phyloP scores from a whole-genome alignment of 2,329 filamentous ascomycete species.

The Tolypocladium sp. region DNA sequence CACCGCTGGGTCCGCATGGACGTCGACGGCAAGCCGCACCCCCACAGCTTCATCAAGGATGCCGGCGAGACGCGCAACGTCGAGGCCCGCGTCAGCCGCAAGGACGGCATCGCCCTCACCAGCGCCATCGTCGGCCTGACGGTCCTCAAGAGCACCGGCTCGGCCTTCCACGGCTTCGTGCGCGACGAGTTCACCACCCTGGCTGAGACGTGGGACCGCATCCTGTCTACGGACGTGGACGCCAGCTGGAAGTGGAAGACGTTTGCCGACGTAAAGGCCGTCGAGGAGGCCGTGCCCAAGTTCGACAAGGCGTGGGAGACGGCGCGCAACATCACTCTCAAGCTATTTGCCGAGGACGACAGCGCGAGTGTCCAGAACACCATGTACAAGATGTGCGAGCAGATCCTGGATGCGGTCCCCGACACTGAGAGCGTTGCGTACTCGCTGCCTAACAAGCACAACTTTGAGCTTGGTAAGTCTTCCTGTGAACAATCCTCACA shows the following conservation, averaged over 20 bases:
- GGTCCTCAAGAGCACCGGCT: constrained; percentile 93
- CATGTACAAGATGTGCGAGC: constrained; percentile 97
- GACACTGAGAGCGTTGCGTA: constrained; percentile 69
- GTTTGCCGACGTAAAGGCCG: constrained; percentile 57
- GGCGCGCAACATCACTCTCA: constrained; percentile 79
- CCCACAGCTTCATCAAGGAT: constrained; percentile 90
- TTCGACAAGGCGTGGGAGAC: constrained; percentile 75
- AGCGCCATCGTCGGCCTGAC: constrained; percentile 74
- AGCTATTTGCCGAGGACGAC: constrained; percentile 81
- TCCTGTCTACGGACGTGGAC: constrained; percentile 89
- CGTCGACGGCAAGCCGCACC: constrained; percentile 81
- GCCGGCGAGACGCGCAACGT: constrained; percentile 81
- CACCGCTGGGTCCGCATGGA: constrained; percentile 89
- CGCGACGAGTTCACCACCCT: constrained; percentile 90
- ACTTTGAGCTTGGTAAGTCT: constrained; percentile 82
- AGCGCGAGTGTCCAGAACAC: constrained; percentile 92
- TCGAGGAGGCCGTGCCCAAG: constrained; percentile 50
- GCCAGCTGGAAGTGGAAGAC: constrained; percentile 76
- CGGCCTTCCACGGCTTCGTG: constrained; percentile 90
- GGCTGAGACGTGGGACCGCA: constrained; percentile 85
- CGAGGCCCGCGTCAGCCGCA: constrained; percentile 59
- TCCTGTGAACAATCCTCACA: not conserved
- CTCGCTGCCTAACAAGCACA: constrained; percentile 93
- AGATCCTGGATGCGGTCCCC: constrained; percentile 70
- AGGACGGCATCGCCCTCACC: constrained; percentile 62